Evolutionary conservation across 1,284 basidiomycete species (phyloP).

Genomic region (Puccinia coronata): DNA sequence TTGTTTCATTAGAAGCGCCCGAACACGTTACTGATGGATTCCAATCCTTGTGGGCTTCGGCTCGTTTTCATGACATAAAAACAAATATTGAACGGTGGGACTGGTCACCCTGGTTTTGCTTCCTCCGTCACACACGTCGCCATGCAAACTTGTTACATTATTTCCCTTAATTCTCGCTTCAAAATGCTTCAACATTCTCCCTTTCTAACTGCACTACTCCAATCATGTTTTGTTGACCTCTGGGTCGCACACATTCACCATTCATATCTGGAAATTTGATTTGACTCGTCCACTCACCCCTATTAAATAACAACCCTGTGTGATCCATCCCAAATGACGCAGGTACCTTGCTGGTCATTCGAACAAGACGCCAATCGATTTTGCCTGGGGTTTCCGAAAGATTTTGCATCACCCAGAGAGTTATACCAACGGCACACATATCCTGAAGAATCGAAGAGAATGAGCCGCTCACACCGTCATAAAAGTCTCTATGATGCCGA

Average conservation of each 20-base stretch:
- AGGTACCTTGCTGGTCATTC: constrained; percentile 17
- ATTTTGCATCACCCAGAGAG: constrained; percentile 2
- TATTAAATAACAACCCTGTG: constrained; percentile 3
- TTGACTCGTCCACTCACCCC: not conserved
- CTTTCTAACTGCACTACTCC: constrained; percentile 23
- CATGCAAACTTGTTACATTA: constrained; percentile 25
- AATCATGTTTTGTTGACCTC: constrained; percentile 31
- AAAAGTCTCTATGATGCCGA: constrained; percentile 20
- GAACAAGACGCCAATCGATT: constrained; percentile 21
- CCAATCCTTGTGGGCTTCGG: constrained; percentile 19
- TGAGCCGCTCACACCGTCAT: constrained; percentile 13
- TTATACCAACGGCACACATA: constrained; percentile 1
- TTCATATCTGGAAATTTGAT: not conserved
- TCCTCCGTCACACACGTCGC: constrained; percentile 34
- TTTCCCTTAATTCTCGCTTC: constrained; percentile 21
- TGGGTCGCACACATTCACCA: constrained; percentile 2
- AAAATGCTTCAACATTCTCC: constrained; percentile 20
- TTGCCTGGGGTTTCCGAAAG: not conserved
- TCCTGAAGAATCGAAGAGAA: not conserved
- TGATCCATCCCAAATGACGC: not conserved
- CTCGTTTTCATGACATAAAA: not conserved
- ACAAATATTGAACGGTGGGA: constrained; percentile 4
- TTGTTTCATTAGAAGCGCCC: constrained; percentile 21
- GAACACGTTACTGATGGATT: constrained; percentile 35
- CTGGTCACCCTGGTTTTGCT: not conserved